Evolutionary conservation across 371 early-diverging fungal genomes (phyloP).

Genomic region (Zancudomyces culisetae): DNA sequence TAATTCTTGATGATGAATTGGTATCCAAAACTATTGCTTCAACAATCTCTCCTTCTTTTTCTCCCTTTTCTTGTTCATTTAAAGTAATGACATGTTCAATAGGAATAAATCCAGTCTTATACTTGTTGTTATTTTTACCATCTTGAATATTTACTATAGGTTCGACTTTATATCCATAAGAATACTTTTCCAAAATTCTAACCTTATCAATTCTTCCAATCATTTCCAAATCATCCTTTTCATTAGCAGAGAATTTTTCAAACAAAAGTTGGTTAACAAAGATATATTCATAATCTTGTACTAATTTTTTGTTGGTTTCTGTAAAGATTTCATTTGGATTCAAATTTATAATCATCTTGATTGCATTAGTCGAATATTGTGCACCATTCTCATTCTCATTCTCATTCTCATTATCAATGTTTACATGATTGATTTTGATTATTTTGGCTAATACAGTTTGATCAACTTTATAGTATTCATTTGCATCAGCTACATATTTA

Average conservation of each 20-base stretch:
- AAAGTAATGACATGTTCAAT: slow-evolving; percentile 21
- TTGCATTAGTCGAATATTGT: too few species aligned
- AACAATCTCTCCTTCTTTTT: slow-evolving; percentile 26
- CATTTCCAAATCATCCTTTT: slow-evolving; percentile 8
- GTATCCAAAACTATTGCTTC: slow-evolving; percentile 40
- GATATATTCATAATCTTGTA: neutral
- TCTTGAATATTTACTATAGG: slow-evolving; percentile 10
- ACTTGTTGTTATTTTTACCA: neutral
- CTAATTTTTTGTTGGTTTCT: slow-evolving; percentile 13
- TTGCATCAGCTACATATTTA: slow-evolving; percentile 28
- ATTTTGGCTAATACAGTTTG: slow-evolving; percentile 47
- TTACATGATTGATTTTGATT: slow-evolving; percentile 6
- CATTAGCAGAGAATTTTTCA: slow-evolving; percentile 30
- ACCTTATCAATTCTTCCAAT: slow-evolving; percentile 25
- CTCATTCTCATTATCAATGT: too few species aligned
- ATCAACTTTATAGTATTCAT: slow-evolving; percentile 25
- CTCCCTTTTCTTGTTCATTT: slow-evolving; percentile 11
- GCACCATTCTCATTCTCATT: neutral
- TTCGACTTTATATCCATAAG: slow-evolving; percentile 34
- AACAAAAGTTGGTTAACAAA: slow-evolving; percentile 22
- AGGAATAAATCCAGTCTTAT: slow-evolving; percentile 36
- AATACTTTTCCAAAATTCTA: slow-evolving; percentile 30
- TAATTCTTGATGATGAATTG: slow-evolving; percentile 32
- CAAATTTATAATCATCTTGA: neutral
- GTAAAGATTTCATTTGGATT: neutral